Base-by-base conservation (phyloP, 1,284 basidiomycete species). In the Ceratobasidium sp. region DNA sequence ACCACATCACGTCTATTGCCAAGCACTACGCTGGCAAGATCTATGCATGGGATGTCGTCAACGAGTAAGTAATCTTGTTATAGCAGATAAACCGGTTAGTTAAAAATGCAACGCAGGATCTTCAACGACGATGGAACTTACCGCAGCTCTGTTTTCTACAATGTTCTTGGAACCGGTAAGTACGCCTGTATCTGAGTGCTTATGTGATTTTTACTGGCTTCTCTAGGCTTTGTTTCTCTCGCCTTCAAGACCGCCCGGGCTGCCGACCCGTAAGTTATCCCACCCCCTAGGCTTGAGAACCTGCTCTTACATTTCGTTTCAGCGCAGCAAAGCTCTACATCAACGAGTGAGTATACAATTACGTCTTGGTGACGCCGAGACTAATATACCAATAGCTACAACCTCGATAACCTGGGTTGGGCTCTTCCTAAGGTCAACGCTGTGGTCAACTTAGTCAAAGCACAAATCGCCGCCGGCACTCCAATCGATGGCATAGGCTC, bases 361-460 rank as follows among this genome's bases (percentile, higher is more conserved):
- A 11, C 11, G 4, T 11, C 11, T 11, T 38, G 11, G 35, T 5
- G 11, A 4, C 11, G 11, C 35, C 11, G 11, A 38, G 11, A 11
- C 35, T 38, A 38, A 38, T 11, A 38, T 38, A 38, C n/a, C n/a
- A 44, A 57, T 54, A 61, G 43, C 28, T 70, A 57, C 54, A 70
- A 59, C 52, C 41, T 59, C 11, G 66, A 74, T 38, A 74, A 74
- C 61, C 38, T 74, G 28, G 57, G 67, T 18, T 74, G 64, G 55
- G 73, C 67, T 62, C 86, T 87, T 74, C 80, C 79, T 23, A 89
- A 89, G 77, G 82, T 86, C 21, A 84, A 84, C 38, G 85, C 84
- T 1, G 83, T 88, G 80, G 78, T 83, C 72, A 85, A 84, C 78
- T 84, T 88, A 72, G 84, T 88, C 75, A 81, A 82, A 73, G 78